Conservation (phyloP, 805 yeast genomes). For the Schwanniomyces sp. region DNA sequence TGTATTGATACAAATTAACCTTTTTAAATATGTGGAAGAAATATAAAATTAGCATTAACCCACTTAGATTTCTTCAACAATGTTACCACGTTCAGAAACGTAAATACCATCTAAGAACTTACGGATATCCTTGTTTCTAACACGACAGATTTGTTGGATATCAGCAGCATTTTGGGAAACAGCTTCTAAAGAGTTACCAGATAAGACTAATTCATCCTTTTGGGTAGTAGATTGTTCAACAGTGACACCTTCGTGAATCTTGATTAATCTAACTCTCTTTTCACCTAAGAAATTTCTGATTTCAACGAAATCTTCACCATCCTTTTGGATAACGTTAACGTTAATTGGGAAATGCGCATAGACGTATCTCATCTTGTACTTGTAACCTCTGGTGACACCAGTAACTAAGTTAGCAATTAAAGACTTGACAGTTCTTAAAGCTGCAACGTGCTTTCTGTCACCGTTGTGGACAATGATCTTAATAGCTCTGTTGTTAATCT, state of each 20-base stretch:
- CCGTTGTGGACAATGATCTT: conserved; percentile 96
- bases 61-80: conserved; percentile 60
- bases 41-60: conserved; percentile 3
- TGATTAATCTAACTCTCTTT: conserved; percentile 90
- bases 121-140: conserved; percentile 99
- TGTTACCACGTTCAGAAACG: conserved; percentile 92
- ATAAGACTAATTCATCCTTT: conserved; percentile 91
- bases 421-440: conserved; percentile 97
- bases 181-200: conserved; percentile 95
- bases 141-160: conserved; percentile 96
- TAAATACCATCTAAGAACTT: conserved; percentile 99
- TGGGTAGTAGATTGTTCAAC: conserved; percentile 77
- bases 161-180: conserved; percentile 99
- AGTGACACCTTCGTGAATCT: conserved; percentile 85
- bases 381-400: conserved; percentile 99
- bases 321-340: conserved; percentile 84
- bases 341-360: conserved; percentile 99
- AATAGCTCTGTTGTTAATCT: conserved; percentile 69
- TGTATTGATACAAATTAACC: conserved; percentile 20
- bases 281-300: conserved; percentile 99
- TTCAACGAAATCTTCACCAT: conserved; percentile 76
- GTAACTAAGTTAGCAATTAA: conserved; percentile 89
- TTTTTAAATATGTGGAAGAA: conserved; percentile 8
- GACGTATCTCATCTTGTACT: conserved; percentile 99
- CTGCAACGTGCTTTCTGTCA: conserved; percentile 99